Percentiles rank a stretch among this genome's conserved stretches.
These are phyloP conservation scores for Penicillium simplicissimum DNA, from an alignment of 495 filamentous ascomycete species.

Conservation along the genomic window DNA sequence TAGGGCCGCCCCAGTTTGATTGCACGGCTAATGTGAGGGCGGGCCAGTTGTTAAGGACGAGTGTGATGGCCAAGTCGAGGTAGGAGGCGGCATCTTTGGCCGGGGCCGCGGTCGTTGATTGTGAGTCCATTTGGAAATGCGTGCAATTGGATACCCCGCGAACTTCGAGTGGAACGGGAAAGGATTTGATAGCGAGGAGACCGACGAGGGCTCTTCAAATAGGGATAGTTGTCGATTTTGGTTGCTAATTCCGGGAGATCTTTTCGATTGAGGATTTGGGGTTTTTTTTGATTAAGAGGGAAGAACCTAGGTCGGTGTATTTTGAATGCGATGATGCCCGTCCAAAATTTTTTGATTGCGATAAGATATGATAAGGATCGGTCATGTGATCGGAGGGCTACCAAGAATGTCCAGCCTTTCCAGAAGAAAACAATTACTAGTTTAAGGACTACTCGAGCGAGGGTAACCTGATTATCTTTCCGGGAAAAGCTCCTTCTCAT, in stretches of 20 bases:
- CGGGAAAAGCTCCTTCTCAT: too few species aligned
- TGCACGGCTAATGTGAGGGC: conserved; percentile 84
- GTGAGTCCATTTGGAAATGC: conserved; percentile 23
- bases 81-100: conserved; percentile 34
- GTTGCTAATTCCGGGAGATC: background rate
- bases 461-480: too few species aligned
- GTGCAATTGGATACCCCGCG: background rate
- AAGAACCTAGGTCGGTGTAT: background rate
- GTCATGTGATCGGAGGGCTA: background rate
- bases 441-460: too few species aligned
- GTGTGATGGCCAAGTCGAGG: conserved; percentile 83
- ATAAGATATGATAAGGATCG: background rate
- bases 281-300: background rate
- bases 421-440: too few species aligned
- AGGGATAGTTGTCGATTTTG: background rate
- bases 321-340: background rate
- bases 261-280: background rate
- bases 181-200: background rate
- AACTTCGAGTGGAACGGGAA: background rate
- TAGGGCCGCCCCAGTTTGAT: conserved; percentile 85
- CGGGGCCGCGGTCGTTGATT: conserved; percentile 21
- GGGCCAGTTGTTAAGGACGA: conserved; percentile 79
- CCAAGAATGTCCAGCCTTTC: too few species aligned
- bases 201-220: background rate
- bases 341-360: conserved; percentile 2